Base-by-base conservation (phyloP, 2,329 filamentous ascomycete species). In the Penicillium palitans region DNA sequence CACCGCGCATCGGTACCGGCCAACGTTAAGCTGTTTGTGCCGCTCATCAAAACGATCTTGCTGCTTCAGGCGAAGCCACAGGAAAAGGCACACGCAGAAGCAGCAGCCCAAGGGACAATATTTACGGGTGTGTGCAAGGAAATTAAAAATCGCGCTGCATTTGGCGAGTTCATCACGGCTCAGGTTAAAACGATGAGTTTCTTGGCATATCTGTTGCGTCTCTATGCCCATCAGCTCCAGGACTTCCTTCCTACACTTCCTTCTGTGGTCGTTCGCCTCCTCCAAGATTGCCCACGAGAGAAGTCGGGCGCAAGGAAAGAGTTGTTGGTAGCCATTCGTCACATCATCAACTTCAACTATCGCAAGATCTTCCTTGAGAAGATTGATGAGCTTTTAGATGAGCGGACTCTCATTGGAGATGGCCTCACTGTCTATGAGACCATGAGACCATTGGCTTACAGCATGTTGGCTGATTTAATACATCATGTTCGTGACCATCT, bases 151-250 rank as follows among this genome's bases (percentile, higher is more conserved):
- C 84, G 93, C 57, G 90, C 90, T 13, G 93, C 93, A 0, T 99
- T 98, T 78, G 95, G 93, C 37, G 96, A 99, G 68, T 96, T 98
- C 66, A 96, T 99, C 64, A 98, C 92, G 0, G 92, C 93, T 1
- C 96, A 99, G 74, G 95, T 99, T 17, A 98, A 99, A 80, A 98
- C 93, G 0, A 98, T 99, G 93, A 98, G 93, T 69, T 99, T 99
- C 69, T 75, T 99, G 65, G 96, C 96, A 1, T 99, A 98, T 71
- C 79, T 99, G 0, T 83, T 99, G 13, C 83, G 95, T 44, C 89
- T 96, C 48, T 96, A 97, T 74, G 87, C 92, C 2, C 88, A 90
- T 58, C 90, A 96, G 64, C 80, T 99, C 10, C 86, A 87, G 12
- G 95, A 99, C 67, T 98, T 99, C 68, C 79, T 99, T 29, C 89